Evolutionary conservation across 1,284 basidiomycete genomes (phyloP).

Genomic region (Boletus holoroseus): DNA sequence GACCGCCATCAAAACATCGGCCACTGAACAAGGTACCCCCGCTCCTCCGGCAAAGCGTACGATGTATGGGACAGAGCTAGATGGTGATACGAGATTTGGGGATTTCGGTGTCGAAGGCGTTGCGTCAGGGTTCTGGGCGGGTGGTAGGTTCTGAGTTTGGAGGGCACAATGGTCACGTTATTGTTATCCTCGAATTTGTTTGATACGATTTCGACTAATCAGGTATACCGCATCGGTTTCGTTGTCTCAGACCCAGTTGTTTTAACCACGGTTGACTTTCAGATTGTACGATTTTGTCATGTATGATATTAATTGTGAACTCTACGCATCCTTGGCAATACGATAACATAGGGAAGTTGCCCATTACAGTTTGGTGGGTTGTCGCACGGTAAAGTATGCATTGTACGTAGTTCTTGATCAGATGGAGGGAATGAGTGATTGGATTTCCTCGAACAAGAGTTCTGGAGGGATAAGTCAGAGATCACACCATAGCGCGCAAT

Average conservation of each 20-base stretch:
- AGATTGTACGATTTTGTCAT: conserved; percentile 17
- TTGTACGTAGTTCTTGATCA: conserved; percentile 24
- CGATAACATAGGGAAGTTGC: background rate
- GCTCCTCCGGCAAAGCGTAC: conserved; percentile 49
- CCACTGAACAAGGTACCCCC: conserved; percentile 29
- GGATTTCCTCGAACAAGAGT: conserved; percentile 62
- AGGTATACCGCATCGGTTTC: conserved; percentile 4
- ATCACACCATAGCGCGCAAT: conserved; percentile 14
- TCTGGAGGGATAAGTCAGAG: conserved; percentile 32
- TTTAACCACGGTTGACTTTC: conserved; percentile 1
- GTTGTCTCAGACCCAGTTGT: background rate
- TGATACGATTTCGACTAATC: conserved; percentile 12
- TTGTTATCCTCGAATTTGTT: conserved; percentile 8
- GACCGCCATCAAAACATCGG: conserved; percentile 32
- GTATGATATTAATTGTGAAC: conserved; percentile 21
- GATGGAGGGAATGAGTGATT: conserved; percentile 57
- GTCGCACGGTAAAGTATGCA: background rate
- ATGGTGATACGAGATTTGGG: conserved; percentile 69
- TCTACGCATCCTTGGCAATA: conserved; percentile 1
- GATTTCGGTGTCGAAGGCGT: conserved; percentile 75
- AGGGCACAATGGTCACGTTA: conserved; percentile 5
- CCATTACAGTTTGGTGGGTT: background rate
- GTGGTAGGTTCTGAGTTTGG: conserved; percentile 38
- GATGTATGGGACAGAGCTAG: conserved; percentile 76
- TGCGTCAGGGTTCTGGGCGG: conserved; percentile 60